A percentile compares a stretch with the other conserved stretches of the same genome.
Evolutionary conservation across 208 protist species (phyloP).

Genomic region (Tritrichomonas musculus): DNA sequence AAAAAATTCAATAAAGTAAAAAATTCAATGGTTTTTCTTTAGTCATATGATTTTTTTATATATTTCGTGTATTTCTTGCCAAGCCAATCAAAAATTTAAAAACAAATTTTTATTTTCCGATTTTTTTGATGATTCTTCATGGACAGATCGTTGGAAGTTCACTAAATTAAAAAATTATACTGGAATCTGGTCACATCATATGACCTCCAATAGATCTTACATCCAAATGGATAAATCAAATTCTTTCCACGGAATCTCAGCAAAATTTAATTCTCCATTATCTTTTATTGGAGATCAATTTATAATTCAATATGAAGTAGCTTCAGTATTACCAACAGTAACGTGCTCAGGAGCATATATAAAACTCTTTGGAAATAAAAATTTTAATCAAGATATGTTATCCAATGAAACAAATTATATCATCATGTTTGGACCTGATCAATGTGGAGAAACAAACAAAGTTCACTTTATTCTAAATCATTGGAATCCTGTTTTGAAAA

Average conservation of each 20-base stretch:
- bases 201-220: background rate
- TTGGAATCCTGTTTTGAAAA: slow-evolving; percentile 37
- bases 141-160: background rate
- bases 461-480: slow-evolving; percentile 51
- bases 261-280: background rate
- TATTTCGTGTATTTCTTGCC: no score
- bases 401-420: slow-evolving; percentile 46
- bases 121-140: background rate
- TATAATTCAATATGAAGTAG: slow-evolving; percentile 48
- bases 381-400: background rate
- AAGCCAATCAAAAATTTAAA: no score
- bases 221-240: background rate
- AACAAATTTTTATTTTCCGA: no score
- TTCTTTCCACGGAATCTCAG: slow-evolving; percentile 18
- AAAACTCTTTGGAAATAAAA: slow-evolving; percentile 42
- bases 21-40: no score
- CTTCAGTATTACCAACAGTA: slow-evolving; percentile 23
- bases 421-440: slow-evolving; percentile 58
- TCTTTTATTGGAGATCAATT: background rate
- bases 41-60: no score
- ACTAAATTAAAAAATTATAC: background rate
- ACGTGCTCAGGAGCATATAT: slow-evolving; percentile 52
- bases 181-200: background rate
- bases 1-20: no score
- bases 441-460: slow-evolving; percentile 45